phyloP scores from a whole-genome alignment of 2,329 filamentous ascomycete species.

The Alternaria consortialis region DNA sequence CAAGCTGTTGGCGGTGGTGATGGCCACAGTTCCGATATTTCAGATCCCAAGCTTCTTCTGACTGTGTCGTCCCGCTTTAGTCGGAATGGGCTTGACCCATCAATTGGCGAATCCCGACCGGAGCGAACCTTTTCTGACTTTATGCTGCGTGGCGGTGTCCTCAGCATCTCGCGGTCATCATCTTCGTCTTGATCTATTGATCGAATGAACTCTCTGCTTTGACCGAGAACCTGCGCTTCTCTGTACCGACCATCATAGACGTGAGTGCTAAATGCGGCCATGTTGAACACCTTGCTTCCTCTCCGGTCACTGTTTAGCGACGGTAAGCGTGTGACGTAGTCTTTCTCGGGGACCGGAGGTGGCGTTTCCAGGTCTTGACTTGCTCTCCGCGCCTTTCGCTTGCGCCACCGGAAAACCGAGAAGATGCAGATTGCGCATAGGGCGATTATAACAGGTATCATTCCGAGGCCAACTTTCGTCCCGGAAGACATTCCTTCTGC shows the following conservation, averaged over 20 bases:
- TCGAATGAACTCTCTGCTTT: background rate
- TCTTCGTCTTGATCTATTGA: background rate
- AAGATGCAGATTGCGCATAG: slow-evolving; percentile 26
- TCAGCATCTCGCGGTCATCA: slow-evolving; percentile 2
- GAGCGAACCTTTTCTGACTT: slow-evolving; percentile 4
- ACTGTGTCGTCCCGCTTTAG: slow-evolving; percentile 40
- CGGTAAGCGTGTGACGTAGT: slow-evolving; percentile 14
- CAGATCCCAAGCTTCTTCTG: slow-evolving; percentile 28
- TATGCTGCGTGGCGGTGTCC: slow-evolving; percentile 4
- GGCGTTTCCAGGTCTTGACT: background rate
- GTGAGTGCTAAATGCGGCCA: slow-evolving; percentile 31
- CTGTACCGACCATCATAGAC: slow-evolving; percentile 6
- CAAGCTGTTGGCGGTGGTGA: slow-evolving; percentile 25
- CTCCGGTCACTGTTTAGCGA: slow-evolving; percentile 19
- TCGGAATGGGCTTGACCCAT: slow-evolving; percentile 39
- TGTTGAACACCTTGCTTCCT: slow-evolving; percentile 30
- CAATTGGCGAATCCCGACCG: slow-evolving; percentile 38
- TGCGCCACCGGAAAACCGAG: slow-evolving; percentile 31
- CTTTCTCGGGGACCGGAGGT: slow-evolving; percentile 26
- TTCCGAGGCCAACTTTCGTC: slow-evolving; percentile 35
- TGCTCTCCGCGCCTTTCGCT: slow-evolving; percentile 13
- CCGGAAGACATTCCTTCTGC: slow-evolving; percentile 12
- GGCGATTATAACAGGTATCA: slow-evolving; percentile 34
- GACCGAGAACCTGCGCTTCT: slow-evolving; percentile 9
- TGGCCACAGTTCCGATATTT: slow-evolving; percentile 29